These are phyloP conservation scores for Mychonastes homosphaera DNA, from an alignment of 139 green algal genomes.

Conservation along the genomic window DNA sequence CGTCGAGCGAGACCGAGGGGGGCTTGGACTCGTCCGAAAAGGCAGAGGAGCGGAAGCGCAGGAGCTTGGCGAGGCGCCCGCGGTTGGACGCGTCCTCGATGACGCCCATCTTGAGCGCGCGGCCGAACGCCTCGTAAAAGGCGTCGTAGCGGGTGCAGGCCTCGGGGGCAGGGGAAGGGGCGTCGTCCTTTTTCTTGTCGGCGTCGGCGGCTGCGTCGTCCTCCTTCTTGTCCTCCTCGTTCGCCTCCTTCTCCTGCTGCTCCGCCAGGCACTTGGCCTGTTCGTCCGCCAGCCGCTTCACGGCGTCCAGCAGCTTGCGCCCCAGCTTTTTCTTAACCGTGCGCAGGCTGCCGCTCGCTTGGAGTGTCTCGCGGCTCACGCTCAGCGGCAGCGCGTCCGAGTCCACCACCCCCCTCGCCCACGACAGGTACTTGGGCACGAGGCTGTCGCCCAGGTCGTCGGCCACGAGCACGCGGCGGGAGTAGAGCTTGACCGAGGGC, in stretches of 20 bases:
- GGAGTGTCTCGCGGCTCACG: slow-evolving; percentile 83
- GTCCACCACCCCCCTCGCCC: slow-evolving; percentile 88
- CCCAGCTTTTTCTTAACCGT: slow-evolving; percentile 99
- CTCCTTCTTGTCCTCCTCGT: slow-evolving; percentile 16
- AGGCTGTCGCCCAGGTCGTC: slow-evolving; percentile 73
- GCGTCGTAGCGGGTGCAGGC: slow-evolving; percentile 59
- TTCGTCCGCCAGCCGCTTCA: slow-evolving; percentile 80
- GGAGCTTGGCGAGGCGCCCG: slow-evolving; percentile 61
- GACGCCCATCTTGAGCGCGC: slow-evolving; percentile 90
- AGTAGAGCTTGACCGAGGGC: slow-evolving; percentile 69
- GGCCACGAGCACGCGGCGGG: slow-evolving; percentile 90
- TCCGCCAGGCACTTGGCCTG: slow-evolving; percentile 50
- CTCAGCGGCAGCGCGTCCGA: slow-evolving; percentile 89
- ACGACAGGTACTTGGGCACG: slow-evolving; percentile 60
- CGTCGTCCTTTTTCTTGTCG: slow-evolving; percentile 28
- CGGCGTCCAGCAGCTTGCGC: slow-evolving; percentile 77
- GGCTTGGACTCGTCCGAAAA: slow-evolving; percentile 54
- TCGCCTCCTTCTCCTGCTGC: slow-evolving; percentile 34
- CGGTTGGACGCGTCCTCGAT: slow-evolving; percentile 90
- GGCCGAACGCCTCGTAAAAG: slow-evolving; percentile 88
- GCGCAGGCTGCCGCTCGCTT: slow-evolving; percentile 81
- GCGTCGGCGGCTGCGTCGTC: slow-evolving; percentile 10
- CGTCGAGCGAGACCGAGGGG: no score
- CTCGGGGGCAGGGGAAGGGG: slow-evolving; percentile 22
- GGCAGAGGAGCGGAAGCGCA: slow-evolving; percentile 74